Base-by-base conservation (phyloP, 2,329 filamentous ascomycete genomes). In the Cercospora beticola region DNA sequence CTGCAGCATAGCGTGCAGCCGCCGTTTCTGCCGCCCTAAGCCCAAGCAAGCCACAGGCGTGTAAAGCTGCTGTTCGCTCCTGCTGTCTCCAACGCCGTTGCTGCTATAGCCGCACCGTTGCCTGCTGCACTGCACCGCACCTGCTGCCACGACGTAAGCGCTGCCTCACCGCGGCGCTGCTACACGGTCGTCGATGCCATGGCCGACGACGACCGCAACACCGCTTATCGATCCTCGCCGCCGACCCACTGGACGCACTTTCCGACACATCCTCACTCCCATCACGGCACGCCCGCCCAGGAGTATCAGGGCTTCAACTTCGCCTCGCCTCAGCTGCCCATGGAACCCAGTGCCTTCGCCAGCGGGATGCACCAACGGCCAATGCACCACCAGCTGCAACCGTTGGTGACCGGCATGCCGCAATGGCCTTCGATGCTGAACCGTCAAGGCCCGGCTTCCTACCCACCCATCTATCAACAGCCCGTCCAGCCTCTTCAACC, bases 361-460 rank as follows among this genome's bases (percentile, higher is more conserved):
- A 70, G 66, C 84, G 87, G 73, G 86, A 86, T 73, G 84, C 87
- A 70, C 83, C 87, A 69, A 65, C 85, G 85, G 68, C 76, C 82
- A 30, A 81, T 83, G 33, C 83, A 83, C 68, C 83, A 82, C 68
- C 87, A 87, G 70, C 81, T 92, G 21, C 88, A 91, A 23, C 90
- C 92, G 77, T 82, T 94, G 72, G 89, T 92, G 74, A 62, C 59
- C 18, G 59, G 59, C 33, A 91, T 92, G 83, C 89, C 90, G 58
- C 86, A 90, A 71, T 96, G 92, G 92, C 92, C 92, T 7, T 94
- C 92, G 78, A 90, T 93, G 86, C 83, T 94, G 78, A 91, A 90
- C 57, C 91, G 90, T 72, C 90, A 91, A 56, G 84, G 72, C 28
- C 76, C 75, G 58, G 62, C 87, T 54, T 87, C 80, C 72, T 92